phyloP scores from a whole-genome alignment of 1,284 basidiomycete species.

The Ganoderma boninense region DNA sequence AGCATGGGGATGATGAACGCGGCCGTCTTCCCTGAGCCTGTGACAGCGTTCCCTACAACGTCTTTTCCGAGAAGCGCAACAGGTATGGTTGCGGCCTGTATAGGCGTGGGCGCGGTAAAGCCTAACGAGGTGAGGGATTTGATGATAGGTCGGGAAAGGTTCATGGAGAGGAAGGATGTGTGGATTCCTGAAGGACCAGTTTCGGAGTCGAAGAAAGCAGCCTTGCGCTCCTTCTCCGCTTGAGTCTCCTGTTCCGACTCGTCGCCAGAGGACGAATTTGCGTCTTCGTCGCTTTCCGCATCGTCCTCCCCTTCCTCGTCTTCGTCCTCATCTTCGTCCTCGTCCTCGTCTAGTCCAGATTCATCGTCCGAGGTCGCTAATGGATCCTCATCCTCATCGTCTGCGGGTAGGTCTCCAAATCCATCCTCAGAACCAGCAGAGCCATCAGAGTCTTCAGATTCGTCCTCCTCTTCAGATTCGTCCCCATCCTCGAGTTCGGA shows the following conservation, averaged over 20 bases:
- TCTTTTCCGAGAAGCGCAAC: constrained; percentile 94
- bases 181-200: constrained; percentile 53
- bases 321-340: constrained; percentile 37
- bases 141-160: constrained; percentile 88
- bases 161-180: constrained; percentile 85
- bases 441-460: constrained; percentile 47
- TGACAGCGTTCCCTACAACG: constrained; percentile 94
- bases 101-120: constrained; percentile 91
- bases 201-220: constrained; percentile 85
- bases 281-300: constrained; percentile 47
- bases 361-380: constrained; percentile 57
- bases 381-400: constrained; percentile 54
- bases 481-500: constrained; percentile 24
- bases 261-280: constrained; percentile 49
- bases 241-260: constrained; percentile 75
- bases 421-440: constrained; percentile 54
- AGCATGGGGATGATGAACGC: constrained; percentile 96
- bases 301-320: constrained; percentile 28
- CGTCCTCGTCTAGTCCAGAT: constrained; percentile 47
- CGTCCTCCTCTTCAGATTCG: constrained; percentile 47
- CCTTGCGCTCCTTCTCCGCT: constrained; percentile 80
- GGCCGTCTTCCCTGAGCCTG: constrained; percentile 96
- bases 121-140: constrained; percentile 86
- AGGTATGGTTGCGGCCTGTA: constrained; percentile 93
- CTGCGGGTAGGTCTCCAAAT: constrained; percentile 40